Percentiles rank a stretch among this genome's conserved stretches.
phyloP scores from a whole-genome alignment of 345 rosid species.

The Aquilaria yunnanensis region DNA sequence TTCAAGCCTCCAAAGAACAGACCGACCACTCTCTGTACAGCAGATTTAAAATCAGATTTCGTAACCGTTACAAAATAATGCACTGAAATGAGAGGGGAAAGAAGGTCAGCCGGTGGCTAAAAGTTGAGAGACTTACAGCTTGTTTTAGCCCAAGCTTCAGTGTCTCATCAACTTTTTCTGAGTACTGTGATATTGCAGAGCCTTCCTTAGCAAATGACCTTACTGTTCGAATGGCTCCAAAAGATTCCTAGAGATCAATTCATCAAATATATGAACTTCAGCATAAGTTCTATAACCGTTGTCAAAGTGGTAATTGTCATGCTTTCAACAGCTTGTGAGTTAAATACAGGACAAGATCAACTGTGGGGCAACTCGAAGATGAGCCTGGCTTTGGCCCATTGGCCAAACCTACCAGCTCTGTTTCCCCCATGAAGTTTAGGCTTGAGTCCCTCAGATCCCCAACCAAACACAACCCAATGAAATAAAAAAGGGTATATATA shows the following conservation, averaged over 20 bases:
- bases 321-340: no score
- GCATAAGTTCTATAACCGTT: no score
- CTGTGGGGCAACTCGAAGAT: no score
- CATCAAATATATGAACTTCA: no score
- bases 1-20: slow-evolving; percentile 81
- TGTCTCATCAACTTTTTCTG: slow-evolving; percentile 84
- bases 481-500: no score
- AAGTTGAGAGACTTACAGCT: slow-evolving; percentile 56
- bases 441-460: no score
- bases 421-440: no score
- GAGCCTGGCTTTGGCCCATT: no score
- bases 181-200: slow-evolving; percentile 58
- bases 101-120: slow-evolving; percentile 4
- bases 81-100: neutral
- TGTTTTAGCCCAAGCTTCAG: slow-evolving; percentile 76
- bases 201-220: slow-evolving; percentile 91
- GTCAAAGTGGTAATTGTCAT: no score
- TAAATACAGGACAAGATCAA: no score
- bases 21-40: slow-evolving; percentile 50
- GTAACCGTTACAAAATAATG: neutral
- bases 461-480: no score
- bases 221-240: slow-evolving; percentile 93
- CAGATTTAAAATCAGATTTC: neutral
- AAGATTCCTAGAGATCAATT: slow-evolving; percentile 62
- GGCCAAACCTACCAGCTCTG: no score